phyloP scores from a whole-genome alignment of 139 green algal species.

The Tetradesmus lagerheimii region DNA sequence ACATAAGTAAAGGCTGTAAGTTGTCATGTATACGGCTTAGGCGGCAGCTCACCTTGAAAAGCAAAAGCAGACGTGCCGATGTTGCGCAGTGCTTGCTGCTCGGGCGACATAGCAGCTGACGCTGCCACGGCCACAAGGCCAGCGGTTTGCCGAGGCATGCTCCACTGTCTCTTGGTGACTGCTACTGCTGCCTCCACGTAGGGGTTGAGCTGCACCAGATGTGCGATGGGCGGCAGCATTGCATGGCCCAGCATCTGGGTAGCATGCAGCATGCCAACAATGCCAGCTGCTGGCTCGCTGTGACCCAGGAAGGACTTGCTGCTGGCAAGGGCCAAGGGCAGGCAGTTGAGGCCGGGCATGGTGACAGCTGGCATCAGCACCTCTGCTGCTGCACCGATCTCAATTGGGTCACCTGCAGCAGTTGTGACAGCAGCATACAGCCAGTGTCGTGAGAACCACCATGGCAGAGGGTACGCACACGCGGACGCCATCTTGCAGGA shows the following conservation, averaged over 20 bases:
- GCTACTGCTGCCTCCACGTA: slow-evolving; percentile 13
- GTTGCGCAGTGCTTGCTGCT: neutral
- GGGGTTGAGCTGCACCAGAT: slow-evolving; percentile 77
- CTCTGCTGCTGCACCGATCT: slow-evolving; percentile 79
- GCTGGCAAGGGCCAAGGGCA: neutral
- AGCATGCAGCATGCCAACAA: slow-evolving; percentile 76
- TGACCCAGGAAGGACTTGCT: slow-evolving; percentile 73
- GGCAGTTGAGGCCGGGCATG: slow-evolving; percentile 62
- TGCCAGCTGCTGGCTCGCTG: slow-evolving; percentile 82
- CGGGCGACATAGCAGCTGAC: neutral
- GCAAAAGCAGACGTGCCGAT: slow-evolving; percentile 78
- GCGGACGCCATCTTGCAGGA: no score
- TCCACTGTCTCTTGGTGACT: neutral
- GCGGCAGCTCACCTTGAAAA: slow-evolving; percentile 48
- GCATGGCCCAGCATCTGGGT: neutral
- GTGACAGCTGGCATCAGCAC: slow-evolving; percentile 42
- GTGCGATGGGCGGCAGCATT: slow-evolving; percentile 60
- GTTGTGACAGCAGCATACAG: neutral
- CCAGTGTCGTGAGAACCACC: neutral
- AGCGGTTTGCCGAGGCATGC: slow-evolving; percentile 1
- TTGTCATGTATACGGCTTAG: no score
- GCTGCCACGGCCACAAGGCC: neutral
- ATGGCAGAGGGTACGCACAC: no score
- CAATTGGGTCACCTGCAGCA: slow-evolving; percentile 81
- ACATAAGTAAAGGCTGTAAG: no score